Evolutionary conservation across 495 filamentous ascomycete species (phyloP), one percentile per base, ranked within the genome.

Genomic region (Penicillium nucicola): DNA sequence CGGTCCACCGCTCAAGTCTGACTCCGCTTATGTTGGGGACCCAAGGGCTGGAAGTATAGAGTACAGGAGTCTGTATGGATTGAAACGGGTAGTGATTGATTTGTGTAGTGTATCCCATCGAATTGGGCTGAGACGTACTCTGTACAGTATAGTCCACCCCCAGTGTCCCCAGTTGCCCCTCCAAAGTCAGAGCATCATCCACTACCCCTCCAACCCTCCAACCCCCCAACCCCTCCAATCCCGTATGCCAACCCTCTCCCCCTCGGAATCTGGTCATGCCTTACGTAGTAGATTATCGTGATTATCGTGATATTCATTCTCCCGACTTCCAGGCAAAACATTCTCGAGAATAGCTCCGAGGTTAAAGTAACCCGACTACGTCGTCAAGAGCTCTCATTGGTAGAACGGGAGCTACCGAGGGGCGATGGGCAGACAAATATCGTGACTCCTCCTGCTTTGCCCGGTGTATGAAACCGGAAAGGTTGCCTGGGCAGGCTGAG

Each of bases 401-500:
- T 48, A 52, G 50, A 28, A 52, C 54, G 64, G 62, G 49, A 69
- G 63, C 53, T 67, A 60, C 57, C 61, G 69, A 69, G 66, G 64
- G 61, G 59, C 47, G 53, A 18, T 28, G 25, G 25, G 35, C 14
- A 41, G 48, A 23, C 45, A 66, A 64, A 74, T 72, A 74, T 71
- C 68, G 69, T 74, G 64, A 60, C 22, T 60, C 66, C 72, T 65
- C 73, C 73, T 76, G 73, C 62, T 72, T 75, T 72, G 63, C 70
- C 73, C 73, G 73, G 73, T 75, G 70, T 74, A 70, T 74, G 71
- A 75, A 75, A 76, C 68, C 70, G 70, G 72, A 74, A 72, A 72
- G 58, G 62, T 62, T 59, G 60, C 56, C 56, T 65, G 58, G 57
- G 57, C 53, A 64, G 58, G 53, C 50, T 42, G 34, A 56, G 60